These are phyloP conservation scores for Paecilomyces sp. DNA, from an alignment of 2,329 filamentous ascomycete species.

Conservation along the genomic window DNA sequence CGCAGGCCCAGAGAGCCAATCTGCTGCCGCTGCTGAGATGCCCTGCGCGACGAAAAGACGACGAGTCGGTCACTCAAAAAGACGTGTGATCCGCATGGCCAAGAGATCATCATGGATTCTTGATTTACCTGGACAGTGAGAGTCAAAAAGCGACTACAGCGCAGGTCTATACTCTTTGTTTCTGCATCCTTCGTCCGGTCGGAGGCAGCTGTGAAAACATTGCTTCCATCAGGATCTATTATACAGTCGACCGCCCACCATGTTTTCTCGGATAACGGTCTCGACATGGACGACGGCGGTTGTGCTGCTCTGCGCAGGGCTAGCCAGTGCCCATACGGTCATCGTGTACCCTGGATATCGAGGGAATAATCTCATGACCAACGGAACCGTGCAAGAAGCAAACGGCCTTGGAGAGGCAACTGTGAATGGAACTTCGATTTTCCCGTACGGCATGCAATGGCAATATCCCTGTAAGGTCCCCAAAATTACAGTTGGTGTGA, in stretches of 20 bases:
- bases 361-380: slow-evolving; percentile 78
- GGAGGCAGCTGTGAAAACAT: background rate
- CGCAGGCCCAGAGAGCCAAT: background rate
- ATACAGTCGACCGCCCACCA: slow-evolving; percentile 10
- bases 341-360: slow-evolving; percentile 81
- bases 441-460: slow-evolving; percentile 91
- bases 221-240: background rate
- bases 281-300: slow-evolving; percentile 20
- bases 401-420: slow-evolving; percentile 41
- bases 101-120: background rate
- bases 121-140: background rate
- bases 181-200: background rate
- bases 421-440: slow-evolving; percentile 43
- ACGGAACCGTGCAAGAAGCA: slow-evolving; percentile 49
- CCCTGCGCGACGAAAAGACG: background rate
- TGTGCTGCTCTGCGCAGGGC: slow-evolving; percentile 27
- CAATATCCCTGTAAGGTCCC: slow-evolving; percentile 75
- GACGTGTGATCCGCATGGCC: background rate
- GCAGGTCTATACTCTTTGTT: background rate
- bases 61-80: background rate
- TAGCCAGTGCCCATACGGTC: slow-evolving; percentile 58
- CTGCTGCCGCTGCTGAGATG: background rate
- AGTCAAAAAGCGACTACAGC: background rate
- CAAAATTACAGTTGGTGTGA: background rate
- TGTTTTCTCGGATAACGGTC: slow-evolving; percentile 19